Evolutionary conservation across 2,329 filamentous ascomycete species (phyloP), one percentile per base, ranked within the genome.

Genomic region (Fusarium sp.): DNA sequence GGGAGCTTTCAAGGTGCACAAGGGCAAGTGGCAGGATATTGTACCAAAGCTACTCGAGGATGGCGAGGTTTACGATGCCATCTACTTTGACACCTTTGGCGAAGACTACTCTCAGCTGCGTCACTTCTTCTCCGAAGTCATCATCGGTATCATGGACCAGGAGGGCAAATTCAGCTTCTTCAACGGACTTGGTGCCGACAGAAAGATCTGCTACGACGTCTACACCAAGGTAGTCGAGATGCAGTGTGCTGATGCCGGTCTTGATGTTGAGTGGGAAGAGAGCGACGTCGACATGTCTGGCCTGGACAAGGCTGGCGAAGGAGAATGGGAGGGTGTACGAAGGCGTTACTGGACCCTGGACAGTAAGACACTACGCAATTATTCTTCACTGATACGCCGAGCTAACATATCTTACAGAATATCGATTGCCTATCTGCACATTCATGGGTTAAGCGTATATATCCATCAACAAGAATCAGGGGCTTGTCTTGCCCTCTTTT

Each of bases 41-140:
- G 83, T 94, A 18, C 91, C 90, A 0, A 82, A 83, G 53, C 83
- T 97, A 10, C 81, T 95, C 2, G 87, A 88, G 63, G 82, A 88
- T 42, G 92, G 91, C 12, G 86, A 91, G 74, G 82, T 89, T 14
- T 94, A 95, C 76, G 93, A 97, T 77, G 93, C 91, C 28, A 93
- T 99, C 72, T 99, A 98, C 83, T 98, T 98, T 76, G 96, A 99
- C 78, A 99, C 96, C 0, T 98, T 98, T 79, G 96, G 94, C 9
- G 96, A 99, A 81, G 93, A 96, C 69, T 99, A 98, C 80, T 84
- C 85, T 4, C 92, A 95, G 78, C 88, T 98, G 28, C 91, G 91
- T 48, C 85, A 90, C 63, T 98, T 98, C 82, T 97, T 98, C 78
- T 91, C 88, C 4, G 96, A 98, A 78, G 89, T 92, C 73, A 90